Percentiles rank a stretch among this genome's conserved stretches.
Evolutionary conservation across 805 yeast genomes (phyloP).

Genomic region (Metschnikowia dekortorum): DNA sequence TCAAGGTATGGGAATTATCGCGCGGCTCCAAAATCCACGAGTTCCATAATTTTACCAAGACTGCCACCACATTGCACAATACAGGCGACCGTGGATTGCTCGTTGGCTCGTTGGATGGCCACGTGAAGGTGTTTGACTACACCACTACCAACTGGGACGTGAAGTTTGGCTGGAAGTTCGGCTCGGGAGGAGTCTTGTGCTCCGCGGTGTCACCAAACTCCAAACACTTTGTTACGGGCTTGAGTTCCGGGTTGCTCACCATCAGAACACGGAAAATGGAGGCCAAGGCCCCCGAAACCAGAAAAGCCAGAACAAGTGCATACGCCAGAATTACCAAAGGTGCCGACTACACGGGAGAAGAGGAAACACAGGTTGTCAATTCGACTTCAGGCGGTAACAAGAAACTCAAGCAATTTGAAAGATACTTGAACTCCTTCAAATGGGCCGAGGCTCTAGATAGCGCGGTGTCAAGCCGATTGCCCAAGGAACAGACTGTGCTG

Average conservation of each 20-base stretch:
- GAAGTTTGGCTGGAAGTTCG: slow-evolving; percentile 95
- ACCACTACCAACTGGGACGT: slow-evolving; percentile 73
- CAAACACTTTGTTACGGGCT: slow-evolving; percentile 88
- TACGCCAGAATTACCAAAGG: slow-evolving; percentile 86
- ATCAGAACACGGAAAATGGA: slow-evolving; percentile 81
- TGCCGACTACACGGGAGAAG: slow-evolving; percentile 84
- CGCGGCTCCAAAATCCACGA: slow-evolving; percentile 69
- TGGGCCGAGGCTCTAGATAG: slow-evolving; percentile 92
- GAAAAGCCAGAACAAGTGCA: slow-evolving; percentile 51
- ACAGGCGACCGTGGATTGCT: slow-evolving; percentile 76
- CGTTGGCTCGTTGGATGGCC: slow-evolving; percentile 96
- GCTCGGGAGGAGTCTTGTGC: slow-evolving; percentile 78
- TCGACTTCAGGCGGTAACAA: slow-evolving; percentile 50
- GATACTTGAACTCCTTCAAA: slow-evolving; percentile 76
- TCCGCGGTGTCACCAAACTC: slow-evolving; percentile 82
- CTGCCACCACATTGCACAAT: slow-evolving; percentile 78
- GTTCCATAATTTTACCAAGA: slow-evolving; percentile 84
- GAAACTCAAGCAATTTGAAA: slow-evolving; percentile 78
- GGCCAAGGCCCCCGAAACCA: slow-evolving; percentile 48
- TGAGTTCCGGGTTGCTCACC: slow-evolving; percentile 82
- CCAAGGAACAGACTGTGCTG: slow-evolving; percentile 75
- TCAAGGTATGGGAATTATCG: slow-evolving; percentile 89
- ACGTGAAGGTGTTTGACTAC: slow-evolving; percentile 89
- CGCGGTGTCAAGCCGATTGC: slow-evolving; percentile 74
- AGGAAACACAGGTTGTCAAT: slow-evolving; percentile 66